Conservation (phyloP, 768 basidiomycete genomes). For the Suillus discolor region DNA sequence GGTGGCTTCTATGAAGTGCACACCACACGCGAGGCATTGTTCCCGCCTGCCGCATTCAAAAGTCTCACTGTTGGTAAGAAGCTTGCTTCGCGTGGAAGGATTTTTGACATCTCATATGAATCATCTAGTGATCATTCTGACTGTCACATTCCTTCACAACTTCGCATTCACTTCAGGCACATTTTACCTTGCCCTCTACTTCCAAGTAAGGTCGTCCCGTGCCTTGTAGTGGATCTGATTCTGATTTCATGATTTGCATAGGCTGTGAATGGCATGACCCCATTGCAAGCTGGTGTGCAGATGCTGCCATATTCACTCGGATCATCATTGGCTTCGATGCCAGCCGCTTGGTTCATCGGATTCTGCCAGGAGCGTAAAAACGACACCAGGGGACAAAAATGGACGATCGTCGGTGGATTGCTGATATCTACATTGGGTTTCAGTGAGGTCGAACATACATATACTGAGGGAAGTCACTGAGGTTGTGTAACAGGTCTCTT, state of each 20-base stretch:
- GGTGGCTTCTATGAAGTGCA: constrained; percentile 70
- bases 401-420: constrained; percentile 64
- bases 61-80: constrained; percentile 60
- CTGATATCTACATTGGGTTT: constrained; percentile 71
- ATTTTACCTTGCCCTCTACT: constrained; percentile 83
- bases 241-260: constrained; percentile 29
- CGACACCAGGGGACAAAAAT: constrained; percentile 66
- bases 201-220: constrained; percentile 55
- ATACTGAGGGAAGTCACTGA: constrained; percentile 10
- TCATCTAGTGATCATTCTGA: constrained; percentile 58
- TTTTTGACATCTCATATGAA: constrained; percentile 12
- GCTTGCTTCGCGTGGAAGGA: constrained; percentile 11
- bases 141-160: constrained; percentile 79
- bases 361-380: constrained; percentile 59
- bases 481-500: constrained; percentile 57
- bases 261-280: constrained; percentile 73
- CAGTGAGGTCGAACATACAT: constrained; percentile 45
- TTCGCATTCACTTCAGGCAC: constrained; percentile 84
- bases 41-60: constrained; percentile 65
- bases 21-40: constrained; percentile 70
- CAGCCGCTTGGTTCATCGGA: constrained; percentile 81
- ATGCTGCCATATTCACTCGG: constrained; percentile 86
- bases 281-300: constrained; percentile 70
- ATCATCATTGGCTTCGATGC: constrained; percentile 82
- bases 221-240: constrained; percentile 9